phyloP scores from a whole-genome alignment of 106 monocot genomes.

The Dioscorea zingiberensis region DNA sequence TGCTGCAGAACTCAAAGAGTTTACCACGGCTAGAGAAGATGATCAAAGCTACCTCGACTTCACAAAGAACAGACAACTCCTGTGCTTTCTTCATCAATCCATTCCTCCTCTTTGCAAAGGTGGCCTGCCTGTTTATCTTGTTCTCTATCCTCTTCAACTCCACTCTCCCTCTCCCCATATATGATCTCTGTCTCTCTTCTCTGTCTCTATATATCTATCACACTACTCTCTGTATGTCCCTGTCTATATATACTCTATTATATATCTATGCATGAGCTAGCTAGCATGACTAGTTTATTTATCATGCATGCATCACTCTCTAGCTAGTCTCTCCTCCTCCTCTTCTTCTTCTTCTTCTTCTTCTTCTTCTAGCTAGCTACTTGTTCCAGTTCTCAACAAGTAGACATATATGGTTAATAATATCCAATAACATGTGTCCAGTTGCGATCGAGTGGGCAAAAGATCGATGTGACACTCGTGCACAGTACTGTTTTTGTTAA shows the following conservation, averaged over 20 bases:
- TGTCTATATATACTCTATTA: neutral
- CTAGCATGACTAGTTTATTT: too few species aligned
- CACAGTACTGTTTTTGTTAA: too few species aligned
- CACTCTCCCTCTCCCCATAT: slow-evolving; percentile 20
- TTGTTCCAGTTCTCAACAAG: too few species aligned
- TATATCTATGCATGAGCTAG: neutral
- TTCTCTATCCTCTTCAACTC: slow-evolving; percentile 44
- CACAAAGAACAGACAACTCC: slow-evolving; percentile 67
- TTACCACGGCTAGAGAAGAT: slow-evolving; percentile 59
- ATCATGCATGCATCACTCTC: too few species aligned
- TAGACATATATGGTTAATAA: too few species aligned
- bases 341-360: too few species aligned
- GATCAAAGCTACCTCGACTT: slow-evolving; percentile 67
- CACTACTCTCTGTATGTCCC: neutral
- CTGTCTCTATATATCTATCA: neutral
- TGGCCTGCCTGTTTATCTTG: slow-evolving; percentile 45
- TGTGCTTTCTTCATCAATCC: slow-evolving; percentile 73
- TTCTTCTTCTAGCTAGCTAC: too few species aligned
- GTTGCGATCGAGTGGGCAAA: too few species aligned
- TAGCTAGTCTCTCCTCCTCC: too few species aligned
- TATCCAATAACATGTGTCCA: too few species aligned
- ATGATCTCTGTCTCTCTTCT: neutral
- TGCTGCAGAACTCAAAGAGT: slow-evolving; percentile 35
- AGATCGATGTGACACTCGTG: too few species aligned
- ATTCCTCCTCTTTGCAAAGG: slow-evolving; percentile 52